Evolutionary conservation across 306 rosid species (phyloP), one percentile per base, ranked within the genome.

Genomic region (Cucumis hystrix): DNA sequence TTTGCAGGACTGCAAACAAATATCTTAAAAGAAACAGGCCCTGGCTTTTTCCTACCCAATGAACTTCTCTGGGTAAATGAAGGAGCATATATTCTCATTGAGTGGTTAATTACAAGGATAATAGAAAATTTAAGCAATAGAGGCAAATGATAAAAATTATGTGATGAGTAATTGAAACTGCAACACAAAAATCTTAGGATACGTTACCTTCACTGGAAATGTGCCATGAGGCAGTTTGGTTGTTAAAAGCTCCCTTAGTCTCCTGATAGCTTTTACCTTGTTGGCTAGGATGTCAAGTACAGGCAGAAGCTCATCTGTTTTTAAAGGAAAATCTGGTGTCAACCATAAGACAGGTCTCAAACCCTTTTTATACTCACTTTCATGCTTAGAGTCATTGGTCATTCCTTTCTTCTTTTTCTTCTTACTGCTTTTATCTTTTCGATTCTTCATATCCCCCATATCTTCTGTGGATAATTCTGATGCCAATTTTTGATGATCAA

Each of bases 231-330:
- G 99, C 56, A 96, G 87, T 87, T 96, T 96, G 75, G 99, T 96
- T 51, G 99, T 96, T 90, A 96, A 88, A 85, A 96, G 98, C 86
- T 96, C 99, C 79, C 98, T 85, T 39, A 96, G 90, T 88, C 99
- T 87, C 84, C 98, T 84, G 72, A 96, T 85, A 71, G 99, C 99
- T 90, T 96, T 96, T 77, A 96, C 93, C 89, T 96, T 96, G 80
- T 92, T 91, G 47, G 98, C 98, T 82, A 96, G 87, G 85, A 96
- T 92, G 89, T 96, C 99, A 75, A 96, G 96, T 78, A 96, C 80
- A 51, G 99, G 99, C 60, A 96, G 91, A 75, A 96, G 97, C 83
- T 96, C 99, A 18, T 96, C 98, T n/a, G 99, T 91, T 89, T 91
- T 91, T 81, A 96, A 82, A 45, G 99, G 97, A 82, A 92, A 96